phyloP scores from a whole-genome alignment of 148 eudicot species.

The Chenopodium formosanum region DNA sequence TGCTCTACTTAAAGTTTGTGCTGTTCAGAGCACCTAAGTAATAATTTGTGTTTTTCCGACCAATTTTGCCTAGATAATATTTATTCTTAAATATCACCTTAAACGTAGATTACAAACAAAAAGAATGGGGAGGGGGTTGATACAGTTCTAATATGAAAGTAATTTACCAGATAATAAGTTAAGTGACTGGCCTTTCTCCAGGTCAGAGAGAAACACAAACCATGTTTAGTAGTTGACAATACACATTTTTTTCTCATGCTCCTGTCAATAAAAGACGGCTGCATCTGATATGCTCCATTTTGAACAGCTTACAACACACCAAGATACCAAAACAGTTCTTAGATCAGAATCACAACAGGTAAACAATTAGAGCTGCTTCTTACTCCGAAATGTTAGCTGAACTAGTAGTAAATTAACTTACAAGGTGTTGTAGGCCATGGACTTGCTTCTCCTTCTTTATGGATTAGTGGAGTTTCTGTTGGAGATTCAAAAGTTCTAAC shows the following conservation, averaged over 20 bases:
- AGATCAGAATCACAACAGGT: not conserved
- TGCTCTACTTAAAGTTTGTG: no score
- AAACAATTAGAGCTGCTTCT: not conserved
- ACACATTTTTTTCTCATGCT: constrained; percentile 2
- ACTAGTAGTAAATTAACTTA: constrained; percentile 11
- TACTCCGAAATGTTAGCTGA: not conserved
- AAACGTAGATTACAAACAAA: not conserved
- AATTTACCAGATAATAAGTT: constrained; percentile 29
- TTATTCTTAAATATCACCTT: not conserved
- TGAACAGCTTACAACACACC: constrained; percentile 15
- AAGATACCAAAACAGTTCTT: constrained; percentile 1
- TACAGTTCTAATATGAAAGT: not conserved
- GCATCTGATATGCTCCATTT: constrained; percentile 9
- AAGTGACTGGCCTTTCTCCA: constrained; percentile 21
- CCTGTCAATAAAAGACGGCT: not conserved
- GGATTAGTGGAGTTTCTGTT: not conserved
- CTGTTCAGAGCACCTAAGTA: no score
- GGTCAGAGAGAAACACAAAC: constrained; percentile 21
- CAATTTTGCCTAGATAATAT: no score
- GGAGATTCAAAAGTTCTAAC: constrained; percentile 10
- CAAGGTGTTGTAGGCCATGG: constrained; percentile 9
- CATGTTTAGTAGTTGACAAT: constrained; percentile 11
- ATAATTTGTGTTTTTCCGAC: no score
- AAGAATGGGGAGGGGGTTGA: not conserved
- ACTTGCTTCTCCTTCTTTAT: constrained; percentile 10